These are phyloP conservation scores for Chlorella sp. DNA, from an alignment of 139 green algal species.

Conservation along the genomic window DNA sequence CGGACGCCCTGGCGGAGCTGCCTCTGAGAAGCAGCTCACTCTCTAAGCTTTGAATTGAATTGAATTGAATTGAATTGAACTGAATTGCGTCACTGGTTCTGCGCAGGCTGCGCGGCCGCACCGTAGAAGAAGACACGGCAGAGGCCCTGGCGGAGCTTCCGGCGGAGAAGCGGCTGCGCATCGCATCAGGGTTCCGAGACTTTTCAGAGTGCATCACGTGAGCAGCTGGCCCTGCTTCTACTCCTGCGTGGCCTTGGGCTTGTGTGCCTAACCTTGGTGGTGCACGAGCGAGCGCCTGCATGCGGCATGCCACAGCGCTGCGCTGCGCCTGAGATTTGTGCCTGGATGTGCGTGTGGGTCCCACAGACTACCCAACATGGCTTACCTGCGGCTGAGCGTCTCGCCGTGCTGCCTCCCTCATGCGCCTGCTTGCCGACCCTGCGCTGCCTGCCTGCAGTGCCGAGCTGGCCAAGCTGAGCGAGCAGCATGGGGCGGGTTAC, in stretches of 20 bases:
- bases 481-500: slow-evolving; percentile 1
- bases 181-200: background rate
- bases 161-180: background rate
- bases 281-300: too few species aligned
- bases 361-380: too few species aligned
- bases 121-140: background rate
- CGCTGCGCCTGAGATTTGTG: too few species aligned
- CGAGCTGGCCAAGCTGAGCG: background rate
- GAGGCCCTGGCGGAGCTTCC: background rate
- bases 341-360: background rate
- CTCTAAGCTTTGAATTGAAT: too few species aligned
- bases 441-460: background rate
- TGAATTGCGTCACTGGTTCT: background rate
- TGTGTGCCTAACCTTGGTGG: too few species aligned
- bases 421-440: background rate
- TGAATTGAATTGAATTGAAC: too few species aligned
- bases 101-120: slow-evolving; percentile 20
- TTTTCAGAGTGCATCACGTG: slow-evolving; percentile 20
- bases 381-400: too few species aligned
- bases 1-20: background rate
- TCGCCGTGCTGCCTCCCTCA: too few species aligned
- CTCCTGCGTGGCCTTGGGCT: background rate
- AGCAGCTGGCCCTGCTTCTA: background rate
- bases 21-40: slow-evolving; percentile 1
- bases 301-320: background rate